Base-by-base conservation (phyloP, 306 rosid species). In the Purshia tridentata region DNA sequence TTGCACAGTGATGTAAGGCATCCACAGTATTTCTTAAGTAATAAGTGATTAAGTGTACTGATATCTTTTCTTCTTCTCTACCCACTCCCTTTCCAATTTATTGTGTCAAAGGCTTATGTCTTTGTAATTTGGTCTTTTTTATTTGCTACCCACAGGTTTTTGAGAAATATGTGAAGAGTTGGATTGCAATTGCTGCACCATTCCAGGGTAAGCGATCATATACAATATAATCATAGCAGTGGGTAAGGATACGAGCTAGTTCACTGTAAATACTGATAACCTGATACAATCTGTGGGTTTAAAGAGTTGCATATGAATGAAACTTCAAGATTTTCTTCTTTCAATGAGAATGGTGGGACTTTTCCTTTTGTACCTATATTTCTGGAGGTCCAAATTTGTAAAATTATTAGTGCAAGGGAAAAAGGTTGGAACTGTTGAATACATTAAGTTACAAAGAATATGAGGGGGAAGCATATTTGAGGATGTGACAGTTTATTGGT, bases 111-210 rank as follows among this genome's bases (percentile, higher is more conserved):
- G 40, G 35, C 2, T 12, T 76, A 16, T 51, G 15, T n/a, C 59
- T 69, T 55, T 47, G 47, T 35, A 46, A 18, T 23, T 16, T 76
- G n/a, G 60, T 65, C 51, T 70, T 22, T n/a, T 67, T 58, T 61
- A 14, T 35, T 71, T 9, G 53, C 62, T 61, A 51, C 67, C 80
- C 75, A 77, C 89, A 94, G 99, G 83, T 91, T 84, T 94, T 91
- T 88, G 98, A 94, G 89, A 94, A 91, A 86, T 94, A 91, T 79
- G 99, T 94, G 46, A 83, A 94, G 83, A 94, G 85, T 76, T 94
- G 99, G 99, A 81, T 91, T 87, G 97, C 99, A 11, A 83, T 94
- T 84, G 77, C 90, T 72, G 95, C 99, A 4, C 99, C 99, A 13
- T 94, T 94, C 80, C 96, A 86, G 85, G 99, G 99, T 90, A 84